phyloP scores from a whole-genome alignment of 2,329 filamentous ascomycete genomes.

The Catunica adiposa region DNA sequence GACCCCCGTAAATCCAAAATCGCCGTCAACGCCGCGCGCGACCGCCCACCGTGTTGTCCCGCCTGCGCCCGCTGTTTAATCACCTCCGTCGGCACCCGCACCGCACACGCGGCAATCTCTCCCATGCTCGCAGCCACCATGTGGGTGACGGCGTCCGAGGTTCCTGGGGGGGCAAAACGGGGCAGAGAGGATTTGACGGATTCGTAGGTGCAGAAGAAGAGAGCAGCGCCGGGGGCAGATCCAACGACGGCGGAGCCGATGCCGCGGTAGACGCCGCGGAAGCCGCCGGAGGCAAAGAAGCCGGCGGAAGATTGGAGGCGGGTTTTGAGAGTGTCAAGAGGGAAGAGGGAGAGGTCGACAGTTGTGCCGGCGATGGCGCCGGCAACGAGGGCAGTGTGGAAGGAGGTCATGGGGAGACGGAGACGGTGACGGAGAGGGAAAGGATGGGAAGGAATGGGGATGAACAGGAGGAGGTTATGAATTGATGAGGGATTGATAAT shows the following conservation, averaged over 20 bases:
- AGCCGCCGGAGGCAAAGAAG: slow-evolving; percentile 71
- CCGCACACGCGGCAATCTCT: slow-evolving; percentile 80
- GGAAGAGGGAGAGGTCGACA: slow-evolving; percentile 91
- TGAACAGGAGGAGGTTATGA: no score
- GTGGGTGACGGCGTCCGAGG: slow-evolving; percentile 31
- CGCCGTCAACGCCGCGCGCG: slow-evolving; percentile 46
- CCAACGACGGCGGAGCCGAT: slow-evolving; percentile 80
- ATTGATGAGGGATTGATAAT: no score
- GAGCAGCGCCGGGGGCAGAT: slow-evolving; percentile 80
- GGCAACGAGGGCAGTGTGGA: slow-evolving; percentile 51
- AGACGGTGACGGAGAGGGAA: background rate
- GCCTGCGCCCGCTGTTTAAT: slow-evolving; percentile 95
- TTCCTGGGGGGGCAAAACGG: slow-evolving; percentile 13
- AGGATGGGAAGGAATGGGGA: background rate
- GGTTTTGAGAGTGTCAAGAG: slow-evolving; percentile 96
- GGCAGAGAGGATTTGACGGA: slow-evolving; percentile 43
- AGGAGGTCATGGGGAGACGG: slow-evolving; percentile 25
- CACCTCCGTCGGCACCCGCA: slow-evolving; percentile 89
- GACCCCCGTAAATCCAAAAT: slow-evolving; percentile 37
- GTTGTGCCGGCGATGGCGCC: slow-evolving; percentile 87
- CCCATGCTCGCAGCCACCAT: slow-evolving; percentile 76
- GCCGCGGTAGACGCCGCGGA: slow-evolving; percentile 83
- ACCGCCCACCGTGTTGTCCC: slow-evolving; percentile 57
- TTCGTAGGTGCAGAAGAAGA: slow-evolving; percentile 96
- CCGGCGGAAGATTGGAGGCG: slow-evolving; percentile 70